Base-by-base conservation (phyloP, 2,329 filamentous ascomycete species). In the Trichoderma oligosporum region DNA sequence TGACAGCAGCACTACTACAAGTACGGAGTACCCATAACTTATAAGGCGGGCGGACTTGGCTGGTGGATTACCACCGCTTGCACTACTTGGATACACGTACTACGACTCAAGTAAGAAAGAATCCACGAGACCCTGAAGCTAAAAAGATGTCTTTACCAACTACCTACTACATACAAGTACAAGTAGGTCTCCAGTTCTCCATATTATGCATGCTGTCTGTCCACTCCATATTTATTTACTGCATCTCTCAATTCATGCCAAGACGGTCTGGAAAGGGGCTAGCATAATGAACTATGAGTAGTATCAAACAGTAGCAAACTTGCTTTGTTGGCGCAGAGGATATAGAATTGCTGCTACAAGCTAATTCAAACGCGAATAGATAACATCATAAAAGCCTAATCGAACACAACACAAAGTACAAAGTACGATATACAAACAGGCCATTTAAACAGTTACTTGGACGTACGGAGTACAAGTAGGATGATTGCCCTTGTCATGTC, bases 41-140 rank as follows among this genome's bases (percentile, higher is more conserved):
- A n/a, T n/a, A n/a, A n/a, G n/a, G n/a, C n/a, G 27, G 36, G 18
- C 48, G 16, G 36, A 16, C 48, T 52, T 52, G 36, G 38, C 48
- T 14, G 9, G 44, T 20, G 9, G 44, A 24, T 22, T 52, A 42
- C 48, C 48, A 36, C 36, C 33, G 42, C 36, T 42, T n/a, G 48
- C 33, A 16, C 36, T 39, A 18, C 24, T 22, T 6, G 6, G 27
- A 27, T 45, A 25, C 29, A 38, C 4, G 29, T 14, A 12, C 41
- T 44, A 46, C 41, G 31, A 22, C 41, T 55, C 41, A 20, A 38
- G 52, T 22, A 38, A 36, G 39, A 46, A 55, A 39, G 39, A 36
- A 38, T 22, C 41, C 52, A 55, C 41, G 39, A 54, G 49, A 45
- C 49, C 38, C 35, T 44, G 29, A 24, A n/a, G 49, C 49, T 54